Percentiles rank a stretch among this genome's conserved stretches.
Conservation (phyloP, 2,329 filamentous ascomycete genomes). For the Bretziella fagacearum region DNA sequence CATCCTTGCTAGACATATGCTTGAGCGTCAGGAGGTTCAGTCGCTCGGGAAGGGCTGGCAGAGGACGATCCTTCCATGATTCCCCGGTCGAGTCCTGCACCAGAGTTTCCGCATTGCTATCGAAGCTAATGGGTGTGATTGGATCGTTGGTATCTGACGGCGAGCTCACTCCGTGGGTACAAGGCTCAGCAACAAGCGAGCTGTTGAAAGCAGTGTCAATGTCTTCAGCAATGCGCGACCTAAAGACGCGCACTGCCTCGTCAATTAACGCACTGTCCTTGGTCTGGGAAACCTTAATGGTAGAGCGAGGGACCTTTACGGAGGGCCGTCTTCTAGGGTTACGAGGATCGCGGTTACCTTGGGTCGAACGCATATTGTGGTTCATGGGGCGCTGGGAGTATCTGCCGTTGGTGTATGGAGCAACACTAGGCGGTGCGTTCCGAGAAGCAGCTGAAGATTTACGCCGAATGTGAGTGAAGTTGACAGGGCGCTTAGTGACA, state of each 20-base stretch:
- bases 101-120: conserved; percentile 19
- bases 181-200: conserved; percentile 27
- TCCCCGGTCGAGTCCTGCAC: conserved; percentile 16
- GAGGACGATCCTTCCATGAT: conserved; percentile 31
- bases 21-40: conserved; percentile 21
- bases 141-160: conserved; percentile 10
- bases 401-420: neutral
- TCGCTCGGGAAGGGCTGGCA: conserved; percentile 32
- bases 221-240: conserved; percentile 63
- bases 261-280: conserved; percentile 24
- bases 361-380: neutral
- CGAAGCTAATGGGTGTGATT: conserved; percentile 13
- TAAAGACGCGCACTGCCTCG: conserved; percentile 71
- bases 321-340: conserved; percentile 6
- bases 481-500: conserved; percentile 35
- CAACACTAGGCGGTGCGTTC: neutral
- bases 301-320: neutral
- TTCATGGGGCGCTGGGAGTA: neutral
- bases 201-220: conserved; percentile 87
- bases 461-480: conserved; percentile 33
- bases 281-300: conserved; percentile 2
- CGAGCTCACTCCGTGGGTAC: conserved; percentile 8
- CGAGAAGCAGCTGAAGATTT: conserved; percentile 8
- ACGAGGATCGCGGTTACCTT: conserved; percentile 5
- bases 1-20: conserved; percentile 19